Evolutionary conservation across 306 rosid species (phyloP).

Genomic region (Cercis canadensis): DNA sequence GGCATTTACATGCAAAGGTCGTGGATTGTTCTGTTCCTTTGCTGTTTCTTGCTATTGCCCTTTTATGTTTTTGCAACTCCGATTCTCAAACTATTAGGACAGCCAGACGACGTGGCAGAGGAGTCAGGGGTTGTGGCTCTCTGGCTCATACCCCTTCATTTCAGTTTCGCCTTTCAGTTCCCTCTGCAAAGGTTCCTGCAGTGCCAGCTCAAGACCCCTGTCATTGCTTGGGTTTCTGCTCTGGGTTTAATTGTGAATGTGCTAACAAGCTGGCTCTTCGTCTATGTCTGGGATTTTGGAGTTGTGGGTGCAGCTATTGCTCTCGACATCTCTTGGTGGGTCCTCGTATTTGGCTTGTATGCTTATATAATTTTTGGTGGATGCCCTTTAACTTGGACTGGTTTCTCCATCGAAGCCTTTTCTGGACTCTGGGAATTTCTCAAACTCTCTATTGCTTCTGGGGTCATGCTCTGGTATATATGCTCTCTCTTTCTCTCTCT

Average conservation of each 20-base stretch:
- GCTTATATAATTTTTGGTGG: conserved; percentile 54
- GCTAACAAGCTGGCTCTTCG: conserved; percentile 51
- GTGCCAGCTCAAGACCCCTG: conserved; percentile 60
- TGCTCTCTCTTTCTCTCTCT: not conserved
- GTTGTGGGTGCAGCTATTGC: conserved; percentile 70
- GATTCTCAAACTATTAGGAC: conserved; percentile 59
- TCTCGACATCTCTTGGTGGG: conserved; percentile 75
- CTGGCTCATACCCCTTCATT: conserved; percentile 79
- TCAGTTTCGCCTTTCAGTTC: conserved; percentile 81
- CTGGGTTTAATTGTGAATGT: conserved; percentile 49
- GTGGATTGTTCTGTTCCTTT: conserved; percentile 63
- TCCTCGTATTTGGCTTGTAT: conserved; percentile 57
- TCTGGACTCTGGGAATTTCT: conserved; percentile 71
- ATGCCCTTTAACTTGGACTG: conserved; percentile 75
- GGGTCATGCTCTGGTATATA: conserved; percentile 72
- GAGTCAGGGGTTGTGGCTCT: conserved; percentile 56
- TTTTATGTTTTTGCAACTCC: conserved; percentile 63
- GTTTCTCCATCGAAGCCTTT: conserved; percentile 68
- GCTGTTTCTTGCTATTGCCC: conserved; percentile 57
- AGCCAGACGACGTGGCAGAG: conserved; percentile 69
- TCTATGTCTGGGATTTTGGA: conserved; percentile 58
- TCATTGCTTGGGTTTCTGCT: conserved; percentile 65
- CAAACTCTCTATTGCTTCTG: conserved; percentile 72
- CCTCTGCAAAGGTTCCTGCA: conserved; percentile 77
- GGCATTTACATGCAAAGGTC: conserved; percentile 77